Conservation (phyloP, 2,329 filamentous ascomycete genomes). For the Incumbomyces lentus region DNA sequence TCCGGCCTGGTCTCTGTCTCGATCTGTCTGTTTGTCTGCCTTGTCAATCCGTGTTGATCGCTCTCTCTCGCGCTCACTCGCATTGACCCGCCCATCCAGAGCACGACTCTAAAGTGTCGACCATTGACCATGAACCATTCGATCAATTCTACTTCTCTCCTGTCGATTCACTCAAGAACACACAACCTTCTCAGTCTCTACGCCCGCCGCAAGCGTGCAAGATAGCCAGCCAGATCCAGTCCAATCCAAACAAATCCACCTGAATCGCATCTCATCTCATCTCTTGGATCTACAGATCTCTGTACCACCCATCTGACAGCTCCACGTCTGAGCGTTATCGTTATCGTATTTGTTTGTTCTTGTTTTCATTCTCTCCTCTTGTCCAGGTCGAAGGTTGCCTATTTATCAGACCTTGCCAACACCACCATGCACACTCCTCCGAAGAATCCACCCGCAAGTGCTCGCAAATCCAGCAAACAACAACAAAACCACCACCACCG, state of each 20-base stretch:
- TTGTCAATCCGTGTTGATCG: slow-evolving; percentile 1
- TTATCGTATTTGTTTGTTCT: slow-evolving; percentile 19
- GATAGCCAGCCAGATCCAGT: slow-evolving; percentile 16
- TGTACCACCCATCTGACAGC: slow-evolving; percentile 12
- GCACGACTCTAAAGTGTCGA: slow-evolving; percentile 6
- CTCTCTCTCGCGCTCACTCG: slow-evolving; percentile 3
- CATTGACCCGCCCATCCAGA: slow-evolving; percentile 4
- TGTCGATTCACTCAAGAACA: slow-evolving; percentile 13
- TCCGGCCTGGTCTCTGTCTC: no score
- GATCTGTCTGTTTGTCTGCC: no score
- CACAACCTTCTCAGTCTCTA: slow-evolving; percentile 12
- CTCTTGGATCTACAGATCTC: slow-evolving; percentile 1
- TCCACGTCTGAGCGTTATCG: slow-evolving; percentile 9
- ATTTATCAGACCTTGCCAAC: slow-evolving; percentile 39
- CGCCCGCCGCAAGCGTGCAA: slow-evolving; percentile 18
- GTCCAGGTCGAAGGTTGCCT: slow-evolving; percentile 30
- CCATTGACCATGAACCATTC: slow-evolving; percentile 18
- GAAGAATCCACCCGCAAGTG: slow-evolving; percentile 27
- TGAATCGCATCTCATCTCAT: no score
- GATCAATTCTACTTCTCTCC: slow-evolving; percentile 5
- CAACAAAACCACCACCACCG: no score
- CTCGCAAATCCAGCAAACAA: slow-evolving; percentile 39
- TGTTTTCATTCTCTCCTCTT: slow-evolving; percentile 22
- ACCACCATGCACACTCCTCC: slow-evolving; percentile 34
- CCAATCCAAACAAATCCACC: no score